Evolutionary conservation across 2,329 filamentous ascomycete species (phyloP).

Genomic region (Penicillium sclerotigenum): DNA sequence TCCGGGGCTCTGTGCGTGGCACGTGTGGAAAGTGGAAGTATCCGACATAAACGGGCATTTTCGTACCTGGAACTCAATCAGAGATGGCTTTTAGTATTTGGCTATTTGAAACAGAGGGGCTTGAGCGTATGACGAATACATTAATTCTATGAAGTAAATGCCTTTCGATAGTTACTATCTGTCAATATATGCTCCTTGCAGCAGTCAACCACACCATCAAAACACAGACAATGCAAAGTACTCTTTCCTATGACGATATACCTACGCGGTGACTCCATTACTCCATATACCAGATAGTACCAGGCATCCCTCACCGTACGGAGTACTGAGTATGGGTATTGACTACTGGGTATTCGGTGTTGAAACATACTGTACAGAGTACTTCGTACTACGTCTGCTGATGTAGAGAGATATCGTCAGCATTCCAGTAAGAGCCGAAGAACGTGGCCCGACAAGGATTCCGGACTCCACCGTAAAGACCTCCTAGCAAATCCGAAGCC

Average conservation of each 20-base stretch:
- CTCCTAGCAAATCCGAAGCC: conserved; percentile 1
- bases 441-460: conserved; percentile 2
- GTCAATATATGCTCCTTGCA: not conserved
- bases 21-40: not conserved
- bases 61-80: not conserved
- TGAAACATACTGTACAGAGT: not conserved
- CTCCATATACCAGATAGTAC: too few species aligned
- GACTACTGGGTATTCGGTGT: not conserved
- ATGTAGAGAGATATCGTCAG: not conserved
- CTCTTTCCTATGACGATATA: not conserved
- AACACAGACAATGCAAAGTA: not conserved
- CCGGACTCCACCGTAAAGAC: not conserved
- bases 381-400: not conserved
- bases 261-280: not conserved
- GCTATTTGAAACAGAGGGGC: not conserved
- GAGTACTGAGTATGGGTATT: not conserved
- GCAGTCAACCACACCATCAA: not conserved
- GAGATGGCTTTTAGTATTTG: not conserved
- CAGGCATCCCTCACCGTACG: not conserved
- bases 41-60: not conserved
- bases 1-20: conserved; percentile 2
- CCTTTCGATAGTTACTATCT: not conserved
- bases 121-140: not conserved
- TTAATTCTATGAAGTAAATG: too few species aligned
- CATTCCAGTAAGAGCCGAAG: conserved; percentile 2